Base-by-base conservation (phyloP, 1,284 basidiomycete species). In the Irpex lacteus region DNA sequence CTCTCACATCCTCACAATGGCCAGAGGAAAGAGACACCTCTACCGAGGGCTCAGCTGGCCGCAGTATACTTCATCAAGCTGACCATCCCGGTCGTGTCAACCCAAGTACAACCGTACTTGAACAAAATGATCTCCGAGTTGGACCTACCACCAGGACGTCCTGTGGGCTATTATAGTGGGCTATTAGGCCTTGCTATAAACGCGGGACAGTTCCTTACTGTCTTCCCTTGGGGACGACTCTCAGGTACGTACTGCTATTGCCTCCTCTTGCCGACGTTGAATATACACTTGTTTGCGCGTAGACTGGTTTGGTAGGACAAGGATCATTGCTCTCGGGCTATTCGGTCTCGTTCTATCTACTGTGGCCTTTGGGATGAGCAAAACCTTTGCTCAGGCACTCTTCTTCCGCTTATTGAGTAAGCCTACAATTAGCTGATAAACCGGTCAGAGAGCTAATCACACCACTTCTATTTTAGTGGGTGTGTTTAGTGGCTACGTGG, bases 221-320 rank as follows among this genome's bases (percentile, higher is more conserved):
- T 78, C 58, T 75, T 74, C 62, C 64, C 69, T 15, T 78, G 76
- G 76, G 76, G 74, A 4, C 65, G 71, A 19, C 54, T 78, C 6
- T 77, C 76, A 54, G 75, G 76, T 77, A 60, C 34, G 62, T 34
- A 34, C 32, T 34, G 32, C 6, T 34, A 61, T 40, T 38, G 5
- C n/a, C 8, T 21, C 18, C 36, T 32, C 21, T 21, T 36, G 54
- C n/a, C 55, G 56, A 50, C 21, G 49, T 7, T 15, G 32, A 34
- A 1, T 34, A 34, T n/a, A 15, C 7, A 21, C 59, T 15, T 0
- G 21, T 9, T 34, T 18, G 37, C 59, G 26, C 11, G 83, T 5
- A 84, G 87, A 89, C 69, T 71, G 78, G 55, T 73, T 85, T 32
- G 89, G 88, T 5, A 81, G 88, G 6, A 81, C 82, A 52, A 87